Base-by-base conservation (phyloP, 176 grass and related monocot genomes). In the Luzula sylvatica region DNA sequence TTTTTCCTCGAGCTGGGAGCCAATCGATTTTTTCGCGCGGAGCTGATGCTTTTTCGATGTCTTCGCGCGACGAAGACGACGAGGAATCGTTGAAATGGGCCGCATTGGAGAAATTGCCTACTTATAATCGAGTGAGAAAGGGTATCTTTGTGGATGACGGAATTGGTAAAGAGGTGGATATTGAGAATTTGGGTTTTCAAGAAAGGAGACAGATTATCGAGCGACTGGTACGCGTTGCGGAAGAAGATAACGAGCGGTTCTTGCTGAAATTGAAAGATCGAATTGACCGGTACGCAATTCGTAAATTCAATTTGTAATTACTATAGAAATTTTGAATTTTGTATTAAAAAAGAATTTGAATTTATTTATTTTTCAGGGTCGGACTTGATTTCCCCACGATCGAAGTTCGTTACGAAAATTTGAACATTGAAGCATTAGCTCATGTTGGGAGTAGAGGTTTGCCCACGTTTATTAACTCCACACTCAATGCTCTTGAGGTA, bases 71-170 rank as follows among this genome's bases (percentile, higher is more conserved):
- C 11, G 79, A 73, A 19, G 79, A 83, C 42, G 79, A 83, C 7
- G 79, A 83, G 49, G 79, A 83, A 40, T 68, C 79, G 16, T 73
- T 83, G 53, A 83, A 20, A 49, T 83, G 79, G 79, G 79, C 79
- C 4, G 68, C 79, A 16, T 49, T 83, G 8, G 79, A 83, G 79
- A 68, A 76, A 61, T 60, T 83, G 20, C 73, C 79, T 39, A 83
- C 79, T 11, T 66, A 77, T 67, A 56, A 23, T 24, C 79, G 79
- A 38, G 49, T 83, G 67, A 68, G 52, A 21, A 71, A 68, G 49
- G 79, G 73, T 20, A 40, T 83, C 5, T 57, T 77, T 29, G 9
- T 48, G 9, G 20, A 43, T 2, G 45, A 13, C 22, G 44, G 27
- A 8, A 16, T 29, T 44, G 7, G 52, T 7, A 65, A 68, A 32